Conservation (phyloP, 2,329 filamentous ascomycete species). For the Pyrenophora teres region DNA sequence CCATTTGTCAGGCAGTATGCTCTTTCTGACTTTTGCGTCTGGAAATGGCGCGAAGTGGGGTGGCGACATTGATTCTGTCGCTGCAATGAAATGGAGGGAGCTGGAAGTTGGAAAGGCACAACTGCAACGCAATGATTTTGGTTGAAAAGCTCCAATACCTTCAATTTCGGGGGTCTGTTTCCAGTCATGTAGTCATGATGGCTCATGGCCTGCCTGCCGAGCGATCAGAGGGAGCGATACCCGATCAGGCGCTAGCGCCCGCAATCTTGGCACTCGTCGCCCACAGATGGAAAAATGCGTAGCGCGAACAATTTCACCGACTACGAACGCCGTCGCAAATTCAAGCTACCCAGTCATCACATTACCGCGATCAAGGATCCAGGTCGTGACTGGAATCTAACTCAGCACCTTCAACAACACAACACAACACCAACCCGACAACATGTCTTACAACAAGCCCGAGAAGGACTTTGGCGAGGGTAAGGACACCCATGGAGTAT, state of each 20-base stretch:
- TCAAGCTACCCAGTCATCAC: slow-evolving; percentile 55
- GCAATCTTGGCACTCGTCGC: slow-evolving; percentile 20
- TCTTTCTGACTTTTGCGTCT: slow-evolving; percentile 66
- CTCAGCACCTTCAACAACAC: slow-evolving; percentile 25
- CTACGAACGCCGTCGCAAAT: slow-evolving; percentile 36
- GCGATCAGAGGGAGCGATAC: slow-evolving; percentile 14
- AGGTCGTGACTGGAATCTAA: slow-evolving; percentile 54
- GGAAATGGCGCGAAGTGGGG: slow-evolving; percentile 82
- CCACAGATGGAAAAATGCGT: slow-evolving; percentile 20
- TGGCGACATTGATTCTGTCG: slow-evolving; percentile 51
- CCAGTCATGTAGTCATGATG: slow-evolving; percentile 32
- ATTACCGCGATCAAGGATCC: slow-evolving; percentile 55
- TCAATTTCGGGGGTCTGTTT: slow-evolving; percentile 9
- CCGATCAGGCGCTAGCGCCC: slow-evolving; percentile 41
- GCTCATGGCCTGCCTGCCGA: slow-evolving; percentile 24
- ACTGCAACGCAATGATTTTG: not conserved
- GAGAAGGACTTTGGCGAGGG: slow-evolving; percentile 91
- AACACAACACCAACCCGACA: slow-evolving; percentile 27
- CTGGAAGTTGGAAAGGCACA: not conserved
- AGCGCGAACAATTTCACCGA: slow-evolving; percentile 22
- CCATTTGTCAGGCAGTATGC: slow-evolving; percentile 75
- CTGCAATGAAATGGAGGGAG: not conserved
- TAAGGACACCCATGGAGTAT: slow-evolving; percentile 17
- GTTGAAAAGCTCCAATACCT: not conserved
- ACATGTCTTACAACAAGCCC: slow-evolving; percentile 68